Evolutionary conservation across 2,329 filamentous ascomycete genomes (phyloP), one percentile per base, ranked within the genome.

Genomic region (Trichoderma atroviride): DNA sequence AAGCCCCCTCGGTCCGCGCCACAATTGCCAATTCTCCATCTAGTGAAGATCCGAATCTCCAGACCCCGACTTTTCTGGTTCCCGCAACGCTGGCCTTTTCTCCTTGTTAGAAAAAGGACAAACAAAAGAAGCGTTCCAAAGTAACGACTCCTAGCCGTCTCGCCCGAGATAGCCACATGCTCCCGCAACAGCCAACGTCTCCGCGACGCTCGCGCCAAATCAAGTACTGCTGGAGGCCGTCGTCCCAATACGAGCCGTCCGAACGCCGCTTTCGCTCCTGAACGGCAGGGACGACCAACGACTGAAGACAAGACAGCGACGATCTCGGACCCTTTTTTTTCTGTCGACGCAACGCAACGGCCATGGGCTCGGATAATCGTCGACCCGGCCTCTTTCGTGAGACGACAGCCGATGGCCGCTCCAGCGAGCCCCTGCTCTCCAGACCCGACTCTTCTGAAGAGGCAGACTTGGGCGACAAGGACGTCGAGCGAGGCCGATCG

Each of bases 371-470:
- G 75, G 76, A 80, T 65, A 76, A 77, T 71, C 81, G 77, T 71
- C 81, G 83, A 71, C 81, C 86, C 22, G 77, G 82, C 11, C 58
- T 70, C 59, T 80, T 84, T 75, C 80, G 83, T 72, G 82, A 81
- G 64, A 81, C 82, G 19, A 77, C 78, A 19, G 61, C 65, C 2
- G 82, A 86, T 69, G 83, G 82, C 69, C 83, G 83, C 56, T 82
- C 82, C 24, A 80, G 74, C 22, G 77, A 77, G n/a, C 82, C 82
- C 52, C 77, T 84, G 27, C 78, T 84, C 5, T 76, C 78, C 70
- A 80, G 80, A 67, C 73, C 76, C 47, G 71, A 62, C 33, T 73
- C 76, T 64, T 73, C 75, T 64, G 78, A 78, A 63, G 73, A 76
- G 22, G 78, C 76, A 53, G 64, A 67, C 40, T 58, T 59, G 55